Base-by-base conservation (phyloP, 441 rosid species). In the Pelargonium citronellum region DNA sequence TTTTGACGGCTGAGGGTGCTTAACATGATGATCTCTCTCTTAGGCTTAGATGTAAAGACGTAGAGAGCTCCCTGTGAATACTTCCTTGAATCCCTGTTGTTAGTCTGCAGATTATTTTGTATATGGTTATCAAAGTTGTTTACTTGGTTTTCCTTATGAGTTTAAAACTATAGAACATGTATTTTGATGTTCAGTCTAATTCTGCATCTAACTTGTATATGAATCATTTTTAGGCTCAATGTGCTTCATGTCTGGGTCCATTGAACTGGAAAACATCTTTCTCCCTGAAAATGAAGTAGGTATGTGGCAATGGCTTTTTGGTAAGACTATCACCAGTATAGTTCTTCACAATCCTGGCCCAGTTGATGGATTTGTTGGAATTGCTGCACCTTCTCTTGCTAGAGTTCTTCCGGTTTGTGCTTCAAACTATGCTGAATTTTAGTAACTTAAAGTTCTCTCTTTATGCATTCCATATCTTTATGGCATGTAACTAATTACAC, bases 231-330 rank as follows among this genome's bases (percentile, higher is more conserved):
- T 44, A 94, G 98, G 96, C 75, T 86, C 97, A n/a, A 84, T 94
- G 92, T 94, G 97, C 82, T 94, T 89, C 81, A 87, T 88, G 97
- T 94, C 98, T 75, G 97, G 96, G 15, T 86, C 92, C 11, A 61
- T 87, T 72, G 95, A 91, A 83, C 86, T 84, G 96, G 98, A 90
- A 71, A 92, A 95, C 73, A 77, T 87, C 3, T 91, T 78, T 69
- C 75, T 90, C 12, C 96, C 97, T 70, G 98, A 95, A 81, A 90
- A 89, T 70, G 95, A 95, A 81, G 88, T 84, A 17, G 98, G 97
- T n/a, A 73, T 90, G 81, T 85, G 94, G 83, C 99, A 92, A 64
- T 95, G 99, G 99, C 81, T 95, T 79, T 86, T 92, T 79, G 98
- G 98, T 64, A 95, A 87, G 87, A 91, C 86, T 55, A 71, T 89